Conservation (phyloP, 345 rosid species). For the Eucalyptus regnans region DNA sequence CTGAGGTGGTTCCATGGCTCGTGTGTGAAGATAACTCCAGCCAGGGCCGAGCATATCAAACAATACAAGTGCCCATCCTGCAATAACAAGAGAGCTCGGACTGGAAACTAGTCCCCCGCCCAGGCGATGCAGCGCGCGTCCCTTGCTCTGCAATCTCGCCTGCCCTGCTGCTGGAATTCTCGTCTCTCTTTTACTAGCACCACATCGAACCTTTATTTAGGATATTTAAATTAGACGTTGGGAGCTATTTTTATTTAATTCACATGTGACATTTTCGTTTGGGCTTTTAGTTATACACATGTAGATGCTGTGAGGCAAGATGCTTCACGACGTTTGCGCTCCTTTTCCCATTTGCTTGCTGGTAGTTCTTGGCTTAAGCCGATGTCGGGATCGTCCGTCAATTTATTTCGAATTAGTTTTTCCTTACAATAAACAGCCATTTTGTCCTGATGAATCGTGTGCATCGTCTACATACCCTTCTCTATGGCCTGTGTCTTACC, state of each 20-base stretch:
- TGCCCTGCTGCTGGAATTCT: neutral
- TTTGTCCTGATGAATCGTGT: neutral
- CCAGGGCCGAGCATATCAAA: slow-evolving; percentile 58
- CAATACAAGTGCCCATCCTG: slow-evolving; percentile 63
- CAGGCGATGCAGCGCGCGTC: neutral
- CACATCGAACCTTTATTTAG: neutral
- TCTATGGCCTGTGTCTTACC: neutral
- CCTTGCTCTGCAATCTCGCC: neutral
- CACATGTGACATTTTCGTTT: neutral
- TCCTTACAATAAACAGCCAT: neutral
- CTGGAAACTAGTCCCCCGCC: slow-evolving; percentile 5
- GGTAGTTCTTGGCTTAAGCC: neutral
- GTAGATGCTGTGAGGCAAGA: neutral
- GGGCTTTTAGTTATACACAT: neutral
- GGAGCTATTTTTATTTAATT: neutral
- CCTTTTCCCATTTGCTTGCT: neutral
- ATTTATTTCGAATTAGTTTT: neutral
- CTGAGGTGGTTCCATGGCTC: slow-evolving; percentile 74
- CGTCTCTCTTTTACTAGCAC: neutral
- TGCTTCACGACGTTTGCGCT: neutral
- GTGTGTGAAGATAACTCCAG: slow-evolving; percentile 63
- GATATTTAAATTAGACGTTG: neutral
- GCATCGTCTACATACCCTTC: neutral
- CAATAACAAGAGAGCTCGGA: slow-evolving; percentile 55
- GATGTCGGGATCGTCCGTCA: neutral